Base-by-base conservation (phyloP, 495 filamentous ascomycete genomes). In the Neurospora sublineolata region DNA sequence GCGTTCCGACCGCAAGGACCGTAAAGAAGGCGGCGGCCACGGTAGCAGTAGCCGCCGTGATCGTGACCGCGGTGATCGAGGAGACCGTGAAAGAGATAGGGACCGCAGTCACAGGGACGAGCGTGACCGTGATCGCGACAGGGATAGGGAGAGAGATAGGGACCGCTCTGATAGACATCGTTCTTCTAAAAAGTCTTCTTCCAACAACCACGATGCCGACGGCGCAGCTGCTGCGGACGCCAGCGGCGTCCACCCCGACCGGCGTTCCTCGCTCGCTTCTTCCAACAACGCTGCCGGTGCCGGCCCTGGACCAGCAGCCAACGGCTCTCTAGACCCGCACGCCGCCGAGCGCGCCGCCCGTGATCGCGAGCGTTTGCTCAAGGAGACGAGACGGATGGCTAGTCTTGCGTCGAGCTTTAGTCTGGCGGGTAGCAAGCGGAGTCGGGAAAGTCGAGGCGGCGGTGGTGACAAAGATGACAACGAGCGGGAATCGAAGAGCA, bases 371-470 rank as follows among this genome's bases (percentile, higher is more conserved):
- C 85, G 93, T 12, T 79, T 94, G 60, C 83, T 91, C 7, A 92
- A 92, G 73, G 93, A 96, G 78, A 86, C 92, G 68, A 89, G 94
- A 79, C 88, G 91, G 20, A 89, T 93, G 67, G 88, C 88, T 3
- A 83, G 80, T n/a, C 75, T 85, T 75, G 80, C 73, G 74, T 72
- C 40, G 83, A 84, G 81, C 82, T 27, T 27, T 14, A 30, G 46
- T 27, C 78, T 76, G 79, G 81, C 78, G 81, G 80, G 70, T 80
- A 82, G 40, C 74, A 83, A 72, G 73, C 68, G 77, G 37, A 42
- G 70, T 30, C 70, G 73, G 14, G 72, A 67, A 74, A 16, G 72
- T 16, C 16, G 76, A 37, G 44, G 44, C 11, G 20, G 11, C 6
- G 23, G 23, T 3, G 23, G 12, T 14, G 46, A 60, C 27, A 74